A percentile compares a stretch with the other conserved stretches of the same genome.
These are phyloP conservation scores for Penicillium lagena DNA, from an alignment of 495 filamentous ascomycete species.

Conservation along the genomic window DNA sequence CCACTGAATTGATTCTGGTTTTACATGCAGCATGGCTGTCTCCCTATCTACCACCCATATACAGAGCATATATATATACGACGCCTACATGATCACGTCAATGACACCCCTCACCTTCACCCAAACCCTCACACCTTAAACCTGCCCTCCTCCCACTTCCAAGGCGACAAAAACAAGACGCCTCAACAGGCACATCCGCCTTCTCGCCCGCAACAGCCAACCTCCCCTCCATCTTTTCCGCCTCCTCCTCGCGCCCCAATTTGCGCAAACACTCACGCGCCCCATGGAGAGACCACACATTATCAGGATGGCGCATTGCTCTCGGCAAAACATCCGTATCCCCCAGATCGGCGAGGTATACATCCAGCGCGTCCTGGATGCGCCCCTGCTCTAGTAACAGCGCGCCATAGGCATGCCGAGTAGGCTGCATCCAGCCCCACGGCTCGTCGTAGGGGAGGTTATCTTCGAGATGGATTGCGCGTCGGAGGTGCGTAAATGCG, in stretches of 20 bases:
- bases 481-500: slow-evolving; percentile 49
- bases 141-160: neutral
- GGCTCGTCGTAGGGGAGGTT: slow-evolving; percentile 59
- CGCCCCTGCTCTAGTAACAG: slow-evolving; percentile 55
- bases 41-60: too few relatives aligned
- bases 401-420: slow-evolving; percentile 59
- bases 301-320: slow-evolving; percentile 54
- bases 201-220: slow-evolving; percentile 42
- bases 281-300: slow-evolving; percentile 64
- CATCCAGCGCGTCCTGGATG: slow-evolving; percentile 44
- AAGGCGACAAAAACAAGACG: slow-evolving; percentile 57
- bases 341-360: slow-evolving; percentile 59
- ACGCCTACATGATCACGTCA: too few relatives aligned
- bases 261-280: slow-evolving; percentile 55
- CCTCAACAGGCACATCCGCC: slow-evolving; percentile 53
- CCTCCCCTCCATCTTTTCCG: slow-evolving; percentile 39
- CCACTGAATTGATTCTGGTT: too few relatives aligned
- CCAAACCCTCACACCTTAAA: too few relatives aligned
- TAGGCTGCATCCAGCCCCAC: slow-evolving; percentile 66
- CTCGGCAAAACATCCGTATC: slow-evolving; percentile 47
- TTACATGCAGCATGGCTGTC: too few relatives aligned
- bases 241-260: slow-evolving; percentile 43
- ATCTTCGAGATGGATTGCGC: slow-evolving; percentile 49
- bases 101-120: too few relatives aligned
- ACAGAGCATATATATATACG: too few relatives aligned